These are phyloP conservation scores for Acacia crassicarpa DNA, from an alignment of 306 rosid species.

Conservation along the genomic window DNA sequence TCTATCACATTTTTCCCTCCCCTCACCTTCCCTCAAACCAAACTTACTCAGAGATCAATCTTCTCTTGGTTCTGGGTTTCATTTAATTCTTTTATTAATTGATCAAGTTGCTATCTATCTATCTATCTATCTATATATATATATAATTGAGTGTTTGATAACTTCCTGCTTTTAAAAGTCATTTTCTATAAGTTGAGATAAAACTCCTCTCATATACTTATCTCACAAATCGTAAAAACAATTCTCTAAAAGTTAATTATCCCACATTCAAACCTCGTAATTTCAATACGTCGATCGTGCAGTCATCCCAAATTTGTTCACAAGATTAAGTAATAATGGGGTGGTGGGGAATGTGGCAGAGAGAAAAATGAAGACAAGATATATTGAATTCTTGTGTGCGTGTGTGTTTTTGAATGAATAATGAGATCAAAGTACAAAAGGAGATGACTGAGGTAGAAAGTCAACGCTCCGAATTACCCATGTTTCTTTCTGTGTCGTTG, in stretches of 20 bases:
- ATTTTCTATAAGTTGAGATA: no score
- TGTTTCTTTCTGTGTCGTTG: slow-evolving; percentile 40
- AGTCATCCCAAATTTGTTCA: neutral
- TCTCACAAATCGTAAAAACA: no score
- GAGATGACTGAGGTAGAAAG: slow-evolving; percentile 36
- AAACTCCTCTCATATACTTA: no score
- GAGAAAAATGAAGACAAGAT: slow-evolving; percentile 37
- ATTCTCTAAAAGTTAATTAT: no score
- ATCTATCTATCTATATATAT: no score
- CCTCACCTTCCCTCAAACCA: no score
- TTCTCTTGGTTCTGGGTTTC: neutral
- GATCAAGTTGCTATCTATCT: neutral
- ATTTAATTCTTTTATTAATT: neutral
- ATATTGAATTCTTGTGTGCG: slow-evolving; percentile 30
- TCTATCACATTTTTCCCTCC: no score
- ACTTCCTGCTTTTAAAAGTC: no score
- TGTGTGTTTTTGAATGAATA: neutral
- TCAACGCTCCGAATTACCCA: slow-evolving; percentile 53
- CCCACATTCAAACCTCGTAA: neutral
- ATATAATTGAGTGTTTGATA: neutral
- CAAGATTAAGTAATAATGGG: slow-evolving; percentile 6
- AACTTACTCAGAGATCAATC: no score
- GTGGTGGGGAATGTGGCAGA: slow-evolving; percentile 27
- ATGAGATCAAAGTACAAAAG: slow-evolving; percentile 29
- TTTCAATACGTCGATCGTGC: neutral